phyloP scores from a whole-genome alignment of 2,329 filamentous ascomycete genomes.

The Ceratocystis cacaofunesta region DNA sequence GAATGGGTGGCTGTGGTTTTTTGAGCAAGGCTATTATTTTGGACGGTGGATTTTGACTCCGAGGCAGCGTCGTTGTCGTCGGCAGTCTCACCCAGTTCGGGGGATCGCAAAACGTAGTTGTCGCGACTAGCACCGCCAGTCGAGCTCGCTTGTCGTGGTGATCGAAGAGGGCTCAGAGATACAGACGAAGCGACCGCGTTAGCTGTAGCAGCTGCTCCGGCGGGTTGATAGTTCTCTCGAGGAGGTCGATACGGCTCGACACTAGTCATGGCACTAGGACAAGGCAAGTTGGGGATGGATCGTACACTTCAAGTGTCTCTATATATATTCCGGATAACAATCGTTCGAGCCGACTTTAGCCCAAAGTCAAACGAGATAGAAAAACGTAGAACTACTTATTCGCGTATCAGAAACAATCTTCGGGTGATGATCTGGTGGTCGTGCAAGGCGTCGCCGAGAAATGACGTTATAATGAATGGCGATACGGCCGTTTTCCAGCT shows the following conservation, averaged over 20 bases:
- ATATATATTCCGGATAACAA: neutral
- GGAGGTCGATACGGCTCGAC: slow-evolving; percentile 44
- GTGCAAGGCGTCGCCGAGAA: neutral
- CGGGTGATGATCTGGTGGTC: neutral
- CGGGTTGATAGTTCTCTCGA: slow-evolving; percentile 43
- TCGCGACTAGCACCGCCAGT: neutral
- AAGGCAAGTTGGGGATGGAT: neutral
- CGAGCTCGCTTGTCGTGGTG: slow-evolving; percentile 3
- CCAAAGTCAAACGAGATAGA: neutral
- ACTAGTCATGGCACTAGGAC: slow-evolving; percentile 35
- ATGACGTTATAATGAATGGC: neutral
- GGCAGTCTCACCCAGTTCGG: slow-evolving; percentile 5
- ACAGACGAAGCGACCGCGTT: slow-evolving; percentile 5
- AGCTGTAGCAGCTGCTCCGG: slow-evolving; percentile 22
- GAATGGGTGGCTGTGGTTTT: neutral
- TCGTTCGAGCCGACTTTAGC: neutral
- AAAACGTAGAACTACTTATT: neutral
- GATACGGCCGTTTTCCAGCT: neutral
- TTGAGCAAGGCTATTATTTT: neutral
- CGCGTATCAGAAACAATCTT: neutral
- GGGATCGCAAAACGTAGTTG: slow-evolving; percentile 7
- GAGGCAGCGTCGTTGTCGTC: neutral
- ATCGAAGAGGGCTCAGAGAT: slow-evolving; percentile 9
- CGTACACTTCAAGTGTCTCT: neutral
- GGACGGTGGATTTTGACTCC: neutral